Conservation (phyloP, 2,329 filamentous ascomycete genomes). For the Fusarium oligoseptatum region DNA sequence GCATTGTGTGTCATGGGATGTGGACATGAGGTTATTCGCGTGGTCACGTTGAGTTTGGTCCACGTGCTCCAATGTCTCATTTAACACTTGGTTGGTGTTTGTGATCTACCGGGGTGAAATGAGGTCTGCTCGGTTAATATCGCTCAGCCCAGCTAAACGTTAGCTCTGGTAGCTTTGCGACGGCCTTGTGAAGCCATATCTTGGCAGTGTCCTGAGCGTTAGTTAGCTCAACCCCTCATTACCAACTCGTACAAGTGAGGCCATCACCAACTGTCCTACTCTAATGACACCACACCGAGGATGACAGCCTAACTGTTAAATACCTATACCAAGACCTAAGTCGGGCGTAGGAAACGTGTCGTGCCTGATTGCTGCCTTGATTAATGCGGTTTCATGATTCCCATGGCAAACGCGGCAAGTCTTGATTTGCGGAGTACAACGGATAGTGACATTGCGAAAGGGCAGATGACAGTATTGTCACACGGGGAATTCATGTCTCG, state of each 20-base stretch:
- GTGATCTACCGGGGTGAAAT: neutral
- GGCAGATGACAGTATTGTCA: neutral
- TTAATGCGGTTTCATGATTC: constrained; percentile 1
- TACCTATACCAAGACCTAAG: too few species aligned
- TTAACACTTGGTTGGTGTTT: neutral
- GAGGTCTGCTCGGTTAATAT: neutral
- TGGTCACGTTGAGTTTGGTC: neutral
- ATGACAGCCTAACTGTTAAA: neutral
- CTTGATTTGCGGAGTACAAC: neutral
- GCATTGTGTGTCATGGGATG: neutral
- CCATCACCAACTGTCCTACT: neutral
- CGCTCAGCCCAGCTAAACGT: neutral
- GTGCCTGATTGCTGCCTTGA: neutral
- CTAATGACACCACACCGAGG: neutral
- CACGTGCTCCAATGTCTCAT: neutral
- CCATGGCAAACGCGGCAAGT: neutral
- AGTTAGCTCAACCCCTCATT: neutral
- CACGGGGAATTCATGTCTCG: neutral
- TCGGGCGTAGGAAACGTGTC: neutral
- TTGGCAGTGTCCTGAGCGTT: neutral
- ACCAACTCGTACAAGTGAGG: neutral
- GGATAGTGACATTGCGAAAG: neutral
- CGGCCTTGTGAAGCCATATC: neutral
- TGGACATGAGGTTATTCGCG: constrained; percentile 5
- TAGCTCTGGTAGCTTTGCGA: neutral